Base-by-base conservation (phyloP, 2,329 filamentous ascomycete genomes). In the Trichoderma sp. region DNA sequence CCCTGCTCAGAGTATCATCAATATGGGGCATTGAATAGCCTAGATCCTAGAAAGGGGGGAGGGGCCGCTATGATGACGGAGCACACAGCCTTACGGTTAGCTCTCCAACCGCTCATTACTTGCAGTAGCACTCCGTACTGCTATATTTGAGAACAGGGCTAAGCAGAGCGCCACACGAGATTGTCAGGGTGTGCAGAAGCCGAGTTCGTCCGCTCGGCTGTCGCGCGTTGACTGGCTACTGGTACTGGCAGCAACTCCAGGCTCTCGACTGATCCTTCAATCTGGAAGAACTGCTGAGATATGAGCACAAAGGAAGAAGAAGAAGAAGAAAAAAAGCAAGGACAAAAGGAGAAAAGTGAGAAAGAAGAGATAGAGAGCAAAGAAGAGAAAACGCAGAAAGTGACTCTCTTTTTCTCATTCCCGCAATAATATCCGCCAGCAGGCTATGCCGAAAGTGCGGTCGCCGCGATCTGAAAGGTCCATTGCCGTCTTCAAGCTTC, bases 61-160 rank as follows among this genome's bases (percentile, higher is more conserved):
- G 56, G 34, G 66, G 46, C 46, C 37, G 24, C 21, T 55, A 18
- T 43, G 56, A 37, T 55, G 46, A 32, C 24, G 16, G 26, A 54
- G 32, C 37, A 52, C 32, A 58, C 66, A 68, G 66, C 66, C 66
- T 58, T 68, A 61, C 46, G 58, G 58, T 55, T 68, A 61, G 66
- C 66, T 61, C 37, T 34, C 34, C 46, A 56, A 58, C n/a, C 37
- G n/a, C 37, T 58, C 61, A 66, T 58, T 66, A 49, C 63, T 46
- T 65, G 61, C 34, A 65, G 61, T 18, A 43, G 34, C 28, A 7
- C 30, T 43, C 30, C 34, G 24, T 39, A 65, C 49, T 55, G 28
- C 60, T 65, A 30, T 56, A 56, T 46, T 49, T 30, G 51, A 26
- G 24, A 66, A 26, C 37, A 26, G 21, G 52, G 52, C 51, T 65